Conservation (phyloP, 768 basidiomycete species). For the Tulasnella sp. region DNA sequence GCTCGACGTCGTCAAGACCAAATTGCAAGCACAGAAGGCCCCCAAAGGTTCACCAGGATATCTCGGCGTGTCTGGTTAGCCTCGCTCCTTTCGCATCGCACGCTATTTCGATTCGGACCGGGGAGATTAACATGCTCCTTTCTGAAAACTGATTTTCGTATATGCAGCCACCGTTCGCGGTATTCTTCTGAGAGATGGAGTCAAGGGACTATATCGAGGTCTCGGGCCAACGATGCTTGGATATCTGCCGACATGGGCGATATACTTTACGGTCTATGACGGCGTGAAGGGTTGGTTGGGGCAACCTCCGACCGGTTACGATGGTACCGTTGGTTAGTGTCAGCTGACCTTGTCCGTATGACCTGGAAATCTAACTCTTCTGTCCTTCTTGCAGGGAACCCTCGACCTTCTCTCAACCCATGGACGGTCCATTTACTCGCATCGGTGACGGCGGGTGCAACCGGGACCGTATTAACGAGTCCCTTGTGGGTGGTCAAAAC, state of each 20-base stretch:
- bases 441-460: constrained; percentile 90
- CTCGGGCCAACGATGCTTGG: constrained; percentile 93
- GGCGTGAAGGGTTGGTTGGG: constrained; percentile 80
- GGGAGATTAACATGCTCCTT: constrained; percentile 15
- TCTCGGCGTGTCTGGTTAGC: constrained; percentile 57
- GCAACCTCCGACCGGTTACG: constrained; percentile 40
- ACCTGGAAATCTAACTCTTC: background rate
- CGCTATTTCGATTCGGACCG: constrained; percentile 9
- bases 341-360: background rate
- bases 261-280: constrained; percentile 97
- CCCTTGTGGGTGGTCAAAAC: constrained; percentile 99
- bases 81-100: background rate
- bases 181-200: constrained; percentile 54
- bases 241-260: constrained; percentile 98
- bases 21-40: constrained; percentile 84
- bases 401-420: constrained; percentile 20
- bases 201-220: constrained; percentile 91
- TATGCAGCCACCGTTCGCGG: constrained; percentile 41
- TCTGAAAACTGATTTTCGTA: background rate
- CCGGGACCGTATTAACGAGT: constrained; percentile 88
- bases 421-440: constrained; percentile 86
- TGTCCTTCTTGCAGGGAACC: background rate
- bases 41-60: constrained; percentile 61
- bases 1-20: constrained; percentile 95
- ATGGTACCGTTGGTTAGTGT: background rate